A percentile compares a stretch with the other conserved stretches of the same genome.
Evolutionary conservation across 2,329 filamentous ascomycete genomes (phyloP).

Genomic region (Neofusicoccum umdonicola): DNA sequence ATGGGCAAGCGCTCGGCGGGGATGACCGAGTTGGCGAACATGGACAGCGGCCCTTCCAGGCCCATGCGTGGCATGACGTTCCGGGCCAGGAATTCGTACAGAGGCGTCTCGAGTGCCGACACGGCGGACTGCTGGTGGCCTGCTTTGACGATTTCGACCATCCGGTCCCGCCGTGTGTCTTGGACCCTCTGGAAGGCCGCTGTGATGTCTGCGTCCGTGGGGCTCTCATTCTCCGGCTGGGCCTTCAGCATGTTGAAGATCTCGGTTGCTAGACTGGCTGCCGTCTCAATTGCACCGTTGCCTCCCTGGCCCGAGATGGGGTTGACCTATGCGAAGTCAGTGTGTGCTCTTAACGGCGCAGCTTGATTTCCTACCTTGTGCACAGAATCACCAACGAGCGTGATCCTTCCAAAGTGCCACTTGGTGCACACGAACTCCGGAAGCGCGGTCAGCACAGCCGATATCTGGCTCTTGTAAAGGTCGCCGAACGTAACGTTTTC

Average conservation of each 20-base stretch:
- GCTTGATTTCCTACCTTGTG: slow-evolving; percentile 36
- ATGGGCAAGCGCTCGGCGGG: slow-evolving; percentile 21
- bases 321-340: slow-evolving; percentile 16
- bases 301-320: slow-evolving; percentile 23
- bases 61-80: slow-evolving; percentile 4
- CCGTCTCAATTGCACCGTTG: slow-evolving; percentile 24
- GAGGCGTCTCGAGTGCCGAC: background rate
- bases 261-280: slow-evolving; percentile 19
- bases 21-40: background rate
- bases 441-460: slow-evolving; percentile 27
- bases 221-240: background rate
- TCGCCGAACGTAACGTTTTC: slow-evolving; percentile 34
- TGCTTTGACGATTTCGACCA: background rate
- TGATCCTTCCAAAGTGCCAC: slow-evolving; percentile 41
- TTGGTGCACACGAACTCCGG: slow-evolving; percentile 39
- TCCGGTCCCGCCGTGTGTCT: background rate
- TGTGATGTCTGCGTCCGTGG: background rate
- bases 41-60: background rate
- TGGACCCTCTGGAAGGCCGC: background rate
- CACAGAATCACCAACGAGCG: slow-evolving; percentile 42
- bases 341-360: background rate
- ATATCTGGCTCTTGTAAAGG: slow-evolving; percentile 29
- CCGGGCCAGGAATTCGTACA: background rate
- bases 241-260: background rate
- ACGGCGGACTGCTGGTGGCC: background rate